Conservation (phyloP, 2,329 filamentous ascomycete species). For the Aspergillus pseudoglaucus region DNA sequence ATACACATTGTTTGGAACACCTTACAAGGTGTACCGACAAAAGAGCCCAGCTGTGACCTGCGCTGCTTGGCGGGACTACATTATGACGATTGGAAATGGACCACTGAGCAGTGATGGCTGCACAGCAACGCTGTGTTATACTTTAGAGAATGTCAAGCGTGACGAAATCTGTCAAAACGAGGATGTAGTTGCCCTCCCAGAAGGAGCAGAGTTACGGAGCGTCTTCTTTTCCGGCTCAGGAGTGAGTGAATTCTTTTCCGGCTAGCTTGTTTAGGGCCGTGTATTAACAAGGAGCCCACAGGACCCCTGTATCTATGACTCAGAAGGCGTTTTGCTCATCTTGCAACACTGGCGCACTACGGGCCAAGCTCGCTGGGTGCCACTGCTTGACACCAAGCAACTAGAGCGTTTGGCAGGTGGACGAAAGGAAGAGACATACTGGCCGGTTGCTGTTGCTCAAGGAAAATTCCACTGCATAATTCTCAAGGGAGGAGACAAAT, state of each 20-base stretch:
- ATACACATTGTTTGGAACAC: conserved; percentile 87
- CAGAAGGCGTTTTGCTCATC: conserved; percentile 78
- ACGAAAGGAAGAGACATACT: conserved; percentile 84
- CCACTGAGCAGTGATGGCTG: conserved; percentile 71
- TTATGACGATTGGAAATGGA: conserved; percentile 93
- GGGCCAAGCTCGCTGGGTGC: conserved; percentile 83
- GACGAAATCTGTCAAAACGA: conserved; percentile 94
- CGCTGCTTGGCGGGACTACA: conserved; percentile 89
- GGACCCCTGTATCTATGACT: conserved; percentile 96
- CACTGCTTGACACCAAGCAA: conserved; percentile 80
- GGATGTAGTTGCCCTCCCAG: conserved; percentile 78
- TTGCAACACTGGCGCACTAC: conserved; percentile 84
- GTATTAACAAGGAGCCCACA: conserved; percentile 25
- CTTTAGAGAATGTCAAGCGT: conserved; percentile 87
- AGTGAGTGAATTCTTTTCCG: conserved; percentile 43
- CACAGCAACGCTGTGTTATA: conserved; percentile 69
- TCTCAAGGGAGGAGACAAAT: conserved; percentile 86
- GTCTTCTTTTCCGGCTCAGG: conserved; percentile 90
- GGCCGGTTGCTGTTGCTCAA: conserved; percentile 87
- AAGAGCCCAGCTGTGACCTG: conserved; percentile 93
- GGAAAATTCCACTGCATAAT: conserved; percentile 98
- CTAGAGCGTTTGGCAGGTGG: conserved; percentile 76
- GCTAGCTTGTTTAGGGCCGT: background rate
- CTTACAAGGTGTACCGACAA: conserved; percentile 80
- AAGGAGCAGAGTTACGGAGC: conserved; percentile 65